Base-by-base conservation (phyloP, 192 early-diverging fungal species). In the Kappamyces sp. region DNA sequence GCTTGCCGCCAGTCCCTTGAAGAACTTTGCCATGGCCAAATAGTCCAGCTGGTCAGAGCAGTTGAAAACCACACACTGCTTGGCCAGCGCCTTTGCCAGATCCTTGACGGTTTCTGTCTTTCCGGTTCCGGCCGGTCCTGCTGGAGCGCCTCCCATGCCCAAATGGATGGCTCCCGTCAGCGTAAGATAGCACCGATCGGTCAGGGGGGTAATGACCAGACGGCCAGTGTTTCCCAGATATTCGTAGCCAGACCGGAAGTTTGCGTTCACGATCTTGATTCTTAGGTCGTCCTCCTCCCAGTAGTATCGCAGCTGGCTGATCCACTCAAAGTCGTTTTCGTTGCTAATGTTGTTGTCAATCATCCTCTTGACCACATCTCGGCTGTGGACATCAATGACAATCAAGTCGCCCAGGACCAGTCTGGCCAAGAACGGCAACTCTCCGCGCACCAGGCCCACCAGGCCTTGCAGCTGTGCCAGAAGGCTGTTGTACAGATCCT, bases 271-370 rank as follows among this genome's bases (percentile, higher is more conserved):
- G 55, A 82, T 82, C 50, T 76, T 80, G 14, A 82, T 71, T 49
- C 74, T 47, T n/a, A 82, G 62, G 48, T 82, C 80, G 39, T 82
- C 71, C 15, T 81, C 68, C 49, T 82, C 80, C 80, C 80, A 82
- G 48, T 82, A 82, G 58, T 82, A 82, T 47, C 80, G 49, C 38
- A 82, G 58, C 53, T 82, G 80, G 32, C 76, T 79, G 50, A 82
- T 82, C 80, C 80, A 82, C 61, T 80, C 77, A 61, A 81, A 82
- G 62, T 82, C 80, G 54, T 81, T 81, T 22, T 79, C 78, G 46
- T 59, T 71, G 14, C 62, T 52, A 8, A 82, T 71, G 3, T 66
- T 59, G 5, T 65, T 60, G 34, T 82, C 80, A 9, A 80, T 62
- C 12, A 82, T 57, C 53, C 75, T 82, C 51, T 74, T 77, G 37